Base-by-base conservation (phyloP, 257 asterid genomes). In the Nicotiana otophora region DNA sequence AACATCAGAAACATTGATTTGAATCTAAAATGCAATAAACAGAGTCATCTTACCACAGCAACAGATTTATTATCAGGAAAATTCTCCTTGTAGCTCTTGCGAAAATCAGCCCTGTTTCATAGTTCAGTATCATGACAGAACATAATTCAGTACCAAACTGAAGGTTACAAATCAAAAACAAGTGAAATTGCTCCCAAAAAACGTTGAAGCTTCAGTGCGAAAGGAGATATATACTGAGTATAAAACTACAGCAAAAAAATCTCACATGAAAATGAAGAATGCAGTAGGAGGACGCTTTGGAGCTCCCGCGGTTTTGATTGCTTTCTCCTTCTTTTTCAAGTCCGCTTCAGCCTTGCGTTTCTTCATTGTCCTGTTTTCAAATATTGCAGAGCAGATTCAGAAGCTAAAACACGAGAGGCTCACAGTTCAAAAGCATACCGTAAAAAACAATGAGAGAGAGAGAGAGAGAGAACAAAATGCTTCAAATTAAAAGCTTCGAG, bases 261-360 rank as follows among this genome's bases (percentile, higher is more conserved):
- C 83, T 68, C 48, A 84, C 86, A 84, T 84, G 78, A 80, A 84
- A 53, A 84, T 74, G 58, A 84, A 74, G 82, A 80, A 84, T 63
- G 86, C 86, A 61, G 82, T 36, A 57, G 66, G n/a, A 42, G 86
- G 86, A 80, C 86, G 86, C 84, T 84, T 84, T 61, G 86, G 86
- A 60, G 82, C 86, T 9, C 81, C 86, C n/a, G 86, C 23, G 39
- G 28, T 84, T 81, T 80, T 84, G n/a, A 26, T 84, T 31, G 82
- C 34, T 48, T 70, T 63, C 68, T 74, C 70, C 81, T 84, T 80
- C 84, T 84, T 84, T 19, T 77, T 53, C 1, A 31, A 10, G 34
- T 51, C 70, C 39, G 9, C 55, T n/a, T 84, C 77, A 72, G 84
- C 81, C 70, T 84, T 84, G 62, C 82, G 84, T 39, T 80, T 84